Evolutionary conservation across 2,329 filamentous ascomycete genomes (phyloP).

Genomic region (Phaeophleospora eucalypticola): DNA sequence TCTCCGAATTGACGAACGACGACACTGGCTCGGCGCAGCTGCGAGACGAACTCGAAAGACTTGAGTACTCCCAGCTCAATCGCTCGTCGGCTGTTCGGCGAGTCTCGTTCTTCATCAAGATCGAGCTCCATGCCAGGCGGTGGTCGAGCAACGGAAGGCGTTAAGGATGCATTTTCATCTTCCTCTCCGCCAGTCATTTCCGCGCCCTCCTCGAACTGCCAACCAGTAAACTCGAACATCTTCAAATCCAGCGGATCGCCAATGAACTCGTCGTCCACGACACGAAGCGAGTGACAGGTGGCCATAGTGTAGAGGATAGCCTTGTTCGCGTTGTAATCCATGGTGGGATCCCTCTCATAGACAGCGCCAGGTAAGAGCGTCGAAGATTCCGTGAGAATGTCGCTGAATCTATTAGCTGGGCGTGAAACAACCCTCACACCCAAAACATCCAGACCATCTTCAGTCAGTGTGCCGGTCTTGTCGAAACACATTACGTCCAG

Average conservation of each 20-base stretch:
- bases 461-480: constrained; percentile 96
- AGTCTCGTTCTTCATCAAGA: constrained; percentile 46
- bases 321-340: constrained; percentile 59
- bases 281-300: constrained; percentile 86
- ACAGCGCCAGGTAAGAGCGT: constrained; percentile 54
- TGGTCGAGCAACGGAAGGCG: constrained; percentile 84
- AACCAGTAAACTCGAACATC: constrained; percentile 96
- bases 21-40: constrained; percentile 86
- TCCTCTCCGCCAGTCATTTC: constrained; percentile 62
- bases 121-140: constrained; percentile 60
- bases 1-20: constrained; percentile 85
- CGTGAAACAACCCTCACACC: constrained; percentile 75
- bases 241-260: constrained; percentile 94
- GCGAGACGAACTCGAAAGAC: constrained; percentile 90
- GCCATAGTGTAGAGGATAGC: constrained; percentile 91
- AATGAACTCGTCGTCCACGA: constrained; percentile 81
- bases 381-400: constrained; percentile 65
- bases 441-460: constrained; percentile 91
- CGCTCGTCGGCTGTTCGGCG: constrained; percentile 46
- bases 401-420: constrained; percentile 63
- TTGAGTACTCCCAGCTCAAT: constrained; percentile 88
- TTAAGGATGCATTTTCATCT: constrained; percentile 70
- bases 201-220: constrained; percentile 86
- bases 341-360: constrained; percentile 56
- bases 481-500: constrained; percentile 96